A percentile compares a stretch with the other conserved stretches of the same genome.
Conservation (phyloP, 192 early-diverging fungal species). For the Entophlyctis luteolus region DNA sequence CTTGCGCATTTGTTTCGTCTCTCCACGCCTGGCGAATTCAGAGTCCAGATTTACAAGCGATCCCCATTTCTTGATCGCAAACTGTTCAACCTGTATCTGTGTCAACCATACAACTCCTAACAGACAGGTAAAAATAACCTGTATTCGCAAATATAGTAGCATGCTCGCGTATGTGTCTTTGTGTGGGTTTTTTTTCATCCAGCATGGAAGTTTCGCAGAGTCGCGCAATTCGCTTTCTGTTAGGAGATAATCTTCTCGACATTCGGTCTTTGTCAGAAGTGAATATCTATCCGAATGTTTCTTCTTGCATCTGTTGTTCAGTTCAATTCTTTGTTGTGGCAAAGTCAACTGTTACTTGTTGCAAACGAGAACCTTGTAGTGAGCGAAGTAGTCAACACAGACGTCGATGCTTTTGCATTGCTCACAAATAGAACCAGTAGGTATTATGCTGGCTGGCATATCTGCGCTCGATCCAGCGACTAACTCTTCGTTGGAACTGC, state of each 20-base stretch:
- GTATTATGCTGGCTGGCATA: conserved; percentile 4
- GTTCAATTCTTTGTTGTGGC: not conserved
- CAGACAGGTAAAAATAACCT: too few species aligned
- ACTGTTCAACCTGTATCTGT: conserved; percentile 78
- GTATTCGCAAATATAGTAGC: conserved; percentile 82
- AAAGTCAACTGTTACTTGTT: not conserved
- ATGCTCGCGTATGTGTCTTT: conserved; percentile 96
- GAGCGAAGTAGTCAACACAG: conserved; percentile 64
- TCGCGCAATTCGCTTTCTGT: conserved; percentile 94
- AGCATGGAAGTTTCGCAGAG: conserved; percentile 67
- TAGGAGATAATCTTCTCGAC: conserved; percentile 79
- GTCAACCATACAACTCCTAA: too few species aligned
- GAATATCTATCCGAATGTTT: conserved; percentile 80
- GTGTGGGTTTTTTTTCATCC: conserved; percentile 89
- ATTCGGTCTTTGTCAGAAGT: conserved; percentile 95
- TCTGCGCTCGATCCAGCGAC: not conserved
- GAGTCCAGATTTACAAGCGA: conserved; percentile 75
- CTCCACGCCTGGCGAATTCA: conserved; percentile 79
- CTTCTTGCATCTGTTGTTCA: conserved; percentile 59
- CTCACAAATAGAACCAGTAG: conserved; percentile 60
- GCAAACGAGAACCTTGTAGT: conserved; percentile 79
- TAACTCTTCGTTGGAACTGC: conserved; percentile 11
- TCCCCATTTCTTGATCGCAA: conserved; percentile 94
- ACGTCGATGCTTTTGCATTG: conserved; percentile 84
- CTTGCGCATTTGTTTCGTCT: conserved; percentile 74